Base-by-base conservation (phyloP, 2,329 filamentous ascomycete species). In the Sphaerulina vaccinii region DNA sequence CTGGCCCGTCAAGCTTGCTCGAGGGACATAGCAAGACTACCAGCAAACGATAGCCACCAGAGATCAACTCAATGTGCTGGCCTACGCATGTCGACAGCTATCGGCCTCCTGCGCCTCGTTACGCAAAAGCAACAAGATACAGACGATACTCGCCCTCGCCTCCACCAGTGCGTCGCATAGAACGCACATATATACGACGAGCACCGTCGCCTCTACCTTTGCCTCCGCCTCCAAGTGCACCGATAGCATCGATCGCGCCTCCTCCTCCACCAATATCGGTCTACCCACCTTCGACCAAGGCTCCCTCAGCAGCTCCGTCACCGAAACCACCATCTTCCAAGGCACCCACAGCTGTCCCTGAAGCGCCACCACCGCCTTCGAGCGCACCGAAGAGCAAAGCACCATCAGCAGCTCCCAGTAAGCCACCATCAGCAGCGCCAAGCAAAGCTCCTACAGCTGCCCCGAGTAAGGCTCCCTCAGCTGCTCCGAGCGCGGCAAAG, bases 291-390 rank as follows among this genome's bases (percentile, higher is more conserved):
- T 49, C 53, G 22, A 50, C 49, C 29, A 51, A 41, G 22, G 48
- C 51, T 23, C 57, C 50, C 5, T 53, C 49, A 23, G 54, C 46
- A 24, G 51, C 47, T 39, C 52, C 46, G 3, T 22, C 36, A 15
- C 5, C 32, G 19, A 54, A 54, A 51, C 53, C 59, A 55, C 68
- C 41, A 54, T 66, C n/a, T n/a, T n/a, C 41, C 58, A 65, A 29
- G 61, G 61, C 21, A 58, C 51, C 51, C 3, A 42, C 37, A 1
- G 51, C 43, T 11, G 42, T 41, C 16, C 46, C 39, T 19, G 37
- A 39, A 3, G 16, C 37, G 5, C 37, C 37, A 7, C 37, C 37
- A 44, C 51, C 29, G 33, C 43, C 23, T 22, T 50, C 29, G 7
- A 54, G 47, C 27, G 65, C 18, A 16, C 39, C 39, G 11, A 49